A percentile compares a stretch with the other conserved stretches of the same genome.
Conservation (phyloP, 139 green algal species). For the Chlorella sp. region DNA sequence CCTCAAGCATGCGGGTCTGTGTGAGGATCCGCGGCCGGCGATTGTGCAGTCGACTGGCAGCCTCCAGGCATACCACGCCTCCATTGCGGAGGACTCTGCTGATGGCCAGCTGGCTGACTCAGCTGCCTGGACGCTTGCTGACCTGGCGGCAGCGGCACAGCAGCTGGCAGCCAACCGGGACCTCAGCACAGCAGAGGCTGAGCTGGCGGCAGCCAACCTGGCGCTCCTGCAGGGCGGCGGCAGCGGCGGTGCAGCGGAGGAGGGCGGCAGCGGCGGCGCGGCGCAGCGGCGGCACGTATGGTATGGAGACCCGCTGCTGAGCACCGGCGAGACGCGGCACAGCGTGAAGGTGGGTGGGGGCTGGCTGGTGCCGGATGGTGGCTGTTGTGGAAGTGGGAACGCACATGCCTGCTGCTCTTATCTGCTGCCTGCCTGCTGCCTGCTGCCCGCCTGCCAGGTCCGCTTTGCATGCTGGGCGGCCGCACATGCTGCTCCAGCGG, state of each 20-base stretch:
- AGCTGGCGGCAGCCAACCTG: slow-evolving; percentile 18
- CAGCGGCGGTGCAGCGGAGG: neutral
- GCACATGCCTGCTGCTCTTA: too few species aligned
- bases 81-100: too few species aligned
- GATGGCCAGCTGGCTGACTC: neutral
- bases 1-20: neutral
- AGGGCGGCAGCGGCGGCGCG: neutral
- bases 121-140: neutral
- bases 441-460: neutral
- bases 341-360: neutral
- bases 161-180: neutral
- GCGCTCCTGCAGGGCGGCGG: neutral
- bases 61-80: too few species aligned
- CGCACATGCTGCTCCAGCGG: neutral
- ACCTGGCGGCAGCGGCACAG: neutral
- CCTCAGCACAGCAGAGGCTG: slow-evolving; percentile 1
- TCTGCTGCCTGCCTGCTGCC: neutral
- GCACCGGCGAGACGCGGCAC: slow-evolving; percentile 11
- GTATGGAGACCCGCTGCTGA: slow-evolving; percentile 19
- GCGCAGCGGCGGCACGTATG: slow-evolving; percentile 6
- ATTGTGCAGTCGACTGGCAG: too few species aligned
- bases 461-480: neutral
- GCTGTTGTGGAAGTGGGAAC: neutral
- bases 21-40: too few species aligned
- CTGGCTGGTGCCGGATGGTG: neutral